Conservation (phyloP, 129 eudicot species). For the Apium graveolens region DNA sequence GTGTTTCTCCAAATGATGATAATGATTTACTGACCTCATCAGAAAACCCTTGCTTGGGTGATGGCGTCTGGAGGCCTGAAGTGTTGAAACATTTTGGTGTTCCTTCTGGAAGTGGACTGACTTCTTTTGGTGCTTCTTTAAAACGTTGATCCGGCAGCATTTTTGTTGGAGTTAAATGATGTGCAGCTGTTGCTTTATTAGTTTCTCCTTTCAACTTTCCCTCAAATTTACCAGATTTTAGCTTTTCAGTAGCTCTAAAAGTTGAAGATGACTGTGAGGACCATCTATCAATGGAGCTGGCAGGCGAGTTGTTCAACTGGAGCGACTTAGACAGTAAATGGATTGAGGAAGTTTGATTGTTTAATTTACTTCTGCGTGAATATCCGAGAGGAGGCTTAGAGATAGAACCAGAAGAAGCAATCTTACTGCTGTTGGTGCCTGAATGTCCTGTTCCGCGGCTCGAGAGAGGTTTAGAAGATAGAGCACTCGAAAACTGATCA, state of each 20-base stretch:
- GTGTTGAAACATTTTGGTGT: slow-evolving; percentile 22
- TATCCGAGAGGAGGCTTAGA: neutral
- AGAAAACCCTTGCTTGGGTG: slow-evolving; percentile 61
- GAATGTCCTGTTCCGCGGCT: slow-evolving; percentile 15
- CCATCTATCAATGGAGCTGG: slow-evolving; percentile 33
- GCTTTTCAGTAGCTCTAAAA: slow-evolving; percentile 1
- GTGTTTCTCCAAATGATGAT: neutral
- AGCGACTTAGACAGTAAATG: slow-evolving; percentile 25
- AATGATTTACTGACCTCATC: slow-evolving; percentile 35
- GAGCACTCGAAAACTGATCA: slow-evolving; percentile 18
- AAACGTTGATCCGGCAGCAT: neutral
- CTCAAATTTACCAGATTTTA: neutral
- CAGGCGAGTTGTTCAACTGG: slow-evolving; percentile 25
- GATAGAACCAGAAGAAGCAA: slow-evolving; percentile 20
- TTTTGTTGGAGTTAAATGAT: neutral
- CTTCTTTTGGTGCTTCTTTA: slow-evolving; percentile 11
- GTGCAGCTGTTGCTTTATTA: slow-evolving; percentile 7
- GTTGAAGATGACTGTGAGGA: slow-evolving; percentile 24
- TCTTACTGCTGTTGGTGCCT: slow-evolving; percentile 26
- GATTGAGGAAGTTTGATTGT: slow-evolving; percentile 13
- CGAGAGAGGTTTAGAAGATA: slow-evolving; percentile 25
- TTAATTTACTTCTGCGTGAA: slow-evolving; percentile 3
- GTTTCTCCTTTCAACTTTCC: neutral
- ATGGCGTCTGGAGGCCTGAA: slow-evolving; percentile 67
- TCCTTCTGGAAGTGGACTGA: slow-evolving; percentile 19